Conservation (phyloP, 1,284 basidiomycete species). For the Pyrrhoderma noxium region DNA sequence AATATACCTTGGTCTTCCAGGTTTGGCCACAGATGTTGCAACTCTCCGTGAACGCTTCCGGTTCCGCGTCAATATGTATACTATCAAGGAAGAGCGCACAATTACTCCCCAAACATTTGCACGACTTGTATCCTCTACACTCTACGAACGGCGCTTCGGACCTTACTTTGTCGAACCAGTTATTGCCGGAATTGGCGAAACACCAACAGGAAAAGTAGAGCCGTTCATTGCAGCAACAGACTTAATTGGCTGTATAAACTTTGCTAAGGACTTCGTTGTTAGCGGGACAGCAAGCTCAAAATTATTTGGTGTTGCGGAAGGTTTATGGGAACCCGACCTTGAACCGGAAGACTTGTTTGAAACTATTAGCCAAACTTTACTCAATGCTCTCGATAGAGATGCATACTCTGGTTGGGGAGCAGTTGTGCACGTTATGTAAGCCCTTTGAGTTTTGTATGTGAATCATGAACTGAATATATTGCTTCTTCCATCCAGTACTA, state of each 20-base stretch:
- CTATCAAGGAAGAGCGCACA: slow-evolving; percentile 97
- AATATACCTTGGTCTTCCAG: slow-evolving; percentile 88
- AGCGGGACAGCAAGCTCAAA: slow-evolving; percentile 91
- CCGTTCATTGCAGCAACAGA: slow-evolving; percentile 97
- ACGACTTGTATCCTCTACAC: slow-evolving; percentile 92
- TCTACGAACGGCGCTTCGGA: slow-evolving; percentile 95
- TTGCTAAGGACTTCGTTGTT: slow-evolving; percentile 96
- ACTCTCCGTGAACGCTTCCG: slow-evolving; percentile 90
- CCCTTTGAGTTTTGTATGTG: slow-evolving; percentile 20
- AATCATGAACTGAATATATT: slow-evolving; percentile 7
- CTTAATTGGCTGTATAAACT: slow-evolving; percentile 93
- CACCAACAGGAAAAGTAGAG: slow-evolving; percentile 66
- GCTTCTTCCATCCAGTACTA: slow-evolving; percentile 49
- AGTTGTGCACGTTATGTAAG: slow-evolving; percentile 93
- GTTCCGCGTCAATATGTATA: slow-evolving; percentile 98
- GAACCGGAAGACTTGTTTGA: slow-evolving; percentile 97
- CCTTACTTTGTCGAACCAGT: slow-evolving; percentile 98
- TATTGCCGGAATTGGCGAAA: slow-evolving; percentile 82
- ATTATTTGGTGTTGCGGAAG: slow-evolving; percentile 96
- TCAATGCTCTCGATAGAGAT: slow-evolving; percentile 95
- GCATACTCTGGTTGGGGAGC: slow-evolving; percentile 97
- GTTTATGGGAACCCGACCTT: slow-evolving; percentile 96
- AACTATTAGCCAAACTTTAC: slow-evolving; percentile 93
- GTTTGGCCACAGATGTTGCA: slow-evolving; percentile 88
- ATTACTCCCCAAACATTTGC: slow-evolving; percentile 97